Percentiles rank a stretch among this genome's conserved stretches.
Evolutionary conservation across 495 filamentous ascomycete genomes (phyloP).

Genomic region (Penicillium fimorum): DNA sequence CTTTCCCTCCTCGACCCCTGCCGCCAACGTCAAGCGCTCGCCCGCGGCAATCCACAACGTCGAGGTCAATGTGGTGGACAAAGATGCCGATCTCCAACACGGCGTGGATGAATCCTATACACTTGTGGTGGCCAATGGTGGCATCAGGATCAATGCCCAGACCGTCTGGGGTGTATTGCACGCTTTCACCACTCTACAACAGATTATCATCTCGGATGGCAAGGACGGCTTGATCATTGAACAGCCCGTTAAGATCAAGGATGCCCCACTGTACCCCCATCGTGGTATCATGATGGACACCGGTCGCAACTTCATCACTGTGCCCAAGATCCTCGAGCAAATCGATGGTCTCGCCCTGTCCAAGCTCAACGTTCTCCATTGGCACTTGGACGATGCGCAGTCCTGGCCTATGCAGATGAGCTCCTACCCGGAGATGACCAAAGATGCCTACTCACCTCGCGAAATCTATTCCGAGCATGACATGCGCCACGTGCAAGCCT

Average conservation of each 20-base stretch:
- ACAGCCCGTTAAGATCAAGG: constrained; percentile 48
- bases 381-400: constrained; percentile 52
- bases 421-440: constrained; percentile 51
- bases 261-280: constrained; percentile 48
- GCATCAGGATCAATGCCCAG: constrained; percentile 46
- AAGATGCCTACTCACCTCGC: constrained; percentile 51
- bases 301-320: constrained; percentile 49
- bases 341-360: constrained; percentile 52
- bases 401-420: constrained; percentile 52
- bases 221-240: constrained; percentile 47
- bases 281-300: constrained; percentile 54
- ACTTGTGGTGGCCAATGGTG: constrained; percentile 39
- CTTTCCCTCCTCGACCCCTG: constrained; percentile 43
- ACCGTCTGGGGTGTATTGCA: constrained; percentile 57
- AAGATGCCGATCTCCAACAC: constrained; percentile 46
- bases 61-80: constrained; percentile 43
- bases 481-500: constrained; percentile 43
- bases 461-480: constrained; percentile 43
- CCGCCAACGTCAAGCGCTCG: constrained; percentile 39
- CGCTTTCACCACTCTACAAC: constrained; percentile 58
- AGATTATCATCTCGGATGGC: constrained; percentile 50
- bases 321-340: constrained; percentile 51
- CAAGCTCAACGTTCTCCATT: constrained; percentile 54
- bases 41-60: constrained; percentile 29
- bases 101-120: constrained; percentile 60